phyloP scores from a whole-genome alignment of 192 early-diverging fungal genomes.

The Pilaira anomala region DNA sequence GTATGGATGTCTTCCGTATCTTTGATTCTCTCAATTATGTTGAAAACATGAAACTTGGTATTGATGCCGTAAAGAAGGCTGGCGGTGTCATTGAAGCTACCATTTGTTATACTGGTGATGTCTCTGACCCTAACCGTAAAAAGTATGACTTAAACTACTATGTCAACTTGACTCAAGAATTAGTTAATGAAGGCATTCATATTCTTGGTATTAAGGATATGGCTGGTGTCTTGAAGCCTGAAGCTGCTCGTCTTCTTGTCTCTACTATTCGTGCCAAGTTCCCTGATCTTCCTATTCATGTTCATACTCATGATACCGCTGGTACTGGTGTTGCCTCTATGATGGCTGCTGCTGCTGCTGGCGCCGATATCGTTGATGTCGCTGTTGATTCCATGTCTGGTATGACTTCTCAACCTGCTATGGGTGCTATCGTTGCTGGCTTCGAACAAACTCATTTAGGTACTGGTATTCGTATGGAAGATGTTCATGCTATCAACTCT shows the following conservation, averaged over 20 bases:
- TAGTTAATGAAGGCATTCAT: slow-evolving; percentile 90
- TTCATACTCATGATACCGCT: slow-evolving; percentile 97
- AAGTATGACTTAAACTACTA: slow-evolving; percentile 94
- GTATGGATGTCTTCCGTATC: slow-evolving; percentile 96
- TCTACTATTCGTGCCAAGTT: slow-evolving; percentile 81
- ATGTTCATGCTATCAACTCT: slow-evolving; percentile 79
- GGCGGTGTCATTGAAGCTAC: slow-evolving; percentile 93
- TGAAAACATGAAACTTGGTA: slow-evolving; percentile 93
- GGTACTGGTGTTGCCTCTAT: slow-evolving; percentile 96
- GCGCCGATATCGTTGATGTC: slow-evolving; percentile 91
- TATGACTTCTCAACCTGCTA: slow-evolving; percentile 93
- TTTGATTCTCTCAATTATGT: slow-evolving; percentile 98
- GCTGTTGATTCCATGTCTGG: slow-evolving; percentile 95
- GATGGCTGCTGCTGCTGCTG: slow-evolving; percentile 87
- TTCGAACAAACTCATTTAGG: slow-evolving; percentile 74
- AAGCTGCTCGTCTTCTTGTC: slow-evolving; percentile 82
- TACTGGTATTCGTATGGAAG: slow-evolving; percentile 82
- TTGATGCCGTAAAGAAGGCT: slow-evolving; percentile 88
- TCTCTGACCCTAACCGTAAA: slow-evolving; percentile 74
- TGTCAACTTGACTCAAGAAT: slow-evolving; percentile 81
- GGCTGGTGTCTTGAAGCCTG: slow-evolving; percentile 94
- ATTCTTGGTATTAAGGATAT: slow-evolving; percentile 94
- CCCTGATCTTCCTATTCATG: slow-evolving; percentile 91
- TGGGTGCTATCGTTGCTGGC: slow-evolving; percentile 91
- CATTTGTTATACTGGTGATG: slow-evolving; percentile 93